These are phyloP conservation scores for Ophiocordyceps robertsii DNA, from an alignment of 2,329 filamentous ascomycete species.

Conservation along the genomic window DNA sequence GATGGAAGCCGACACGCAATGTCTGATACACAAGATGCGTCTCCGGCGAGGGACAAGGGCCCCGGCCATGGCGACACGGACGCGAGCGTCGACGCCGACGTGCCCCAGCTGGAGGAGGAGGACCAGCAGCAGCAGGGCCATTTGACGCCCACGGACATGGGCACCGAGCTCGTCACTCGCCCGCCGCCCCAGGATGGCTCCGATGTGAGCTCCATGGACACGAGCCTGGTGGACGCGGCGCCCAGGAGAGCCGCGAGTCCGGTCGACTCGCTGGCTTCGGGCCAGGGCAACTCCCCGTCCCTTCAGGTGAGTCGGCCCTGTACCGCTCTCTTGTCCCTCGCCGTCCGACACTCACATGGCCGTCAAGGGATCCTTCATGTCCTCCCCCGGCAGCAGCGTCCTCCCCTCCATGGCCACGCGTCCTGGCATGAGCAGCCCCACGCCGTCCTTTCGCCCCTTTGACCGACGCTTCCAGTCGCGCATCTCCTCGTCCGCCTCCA, in stretches of 20 bases:
- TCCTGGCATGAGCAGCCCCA: conserved; percentile 53
- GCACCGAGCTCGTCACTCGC: not conserved
- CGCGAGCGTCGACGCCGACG: conserved; percentile 7
- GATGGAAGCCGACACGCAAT: conserved; percentile 30
- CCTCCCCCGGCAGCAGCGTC: conserved; percentile 61
- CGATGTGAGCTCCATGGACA: conserved; percentile 38
- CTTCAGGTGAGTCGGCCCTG: conserved; percentile 45
- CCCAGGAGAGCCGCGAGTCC: conserved; percentile 51
- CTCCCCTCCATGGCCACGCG: conserved; percentile 57
- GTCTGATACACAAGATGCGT: conserved; percentile 33
- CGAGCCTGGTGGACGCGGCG: conserved; percentile 29
- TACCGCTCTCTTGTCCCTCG: no score
- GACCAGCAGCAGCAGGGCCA: conserved; percentile 2
- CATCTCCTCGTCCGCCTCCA: conserved; percentile 42
- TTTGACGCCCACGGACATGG: conserved; percentile 5
- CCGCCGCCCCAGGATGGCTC: conserved; percentile 27
- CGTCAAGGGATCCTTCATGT: conserved; percentile 43
- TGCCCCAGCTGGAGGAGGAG: conserved; percentile 6
- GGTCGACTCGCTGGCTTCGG: conserved; percentile 54
- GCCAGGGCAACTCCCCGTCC: conserved; percentile 74
- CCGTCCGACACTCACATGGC: conserved; percentile 11
- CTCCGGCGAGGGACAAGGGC: conserved; percentile 22
- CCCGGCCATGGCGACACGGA: conserved; percentile 28
- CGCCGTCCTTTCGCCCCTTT: conserved; percentile 80
- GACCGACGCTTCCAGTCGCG: conserved; percentile 89